Evolutionary conservation across 176 grass and related monocot species (phyloP).

Genomic region (Lolium perenne): DNA sequence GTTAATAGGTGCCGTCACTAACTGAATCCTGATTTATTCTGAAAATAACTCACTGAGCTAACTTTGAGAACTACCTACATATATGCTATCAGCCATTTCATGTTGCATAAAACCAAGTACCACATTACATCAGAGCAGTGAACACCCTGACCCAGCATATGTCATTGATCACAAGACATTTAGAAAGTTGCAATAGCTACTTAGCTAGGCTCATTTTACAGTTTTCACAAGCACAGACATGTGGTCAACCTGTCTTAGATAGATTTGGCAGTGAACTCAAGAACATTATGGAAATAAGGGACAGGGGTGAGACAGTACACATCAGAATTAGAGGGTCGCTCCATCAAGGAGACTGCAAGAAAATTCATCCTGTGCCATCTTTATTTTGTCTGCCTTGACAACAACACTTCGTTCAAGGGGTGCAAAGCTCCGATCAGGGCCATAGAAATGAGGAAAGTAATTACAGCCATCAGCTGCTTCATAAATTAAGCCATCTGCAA

Average conservation of each 20-base stretch:
- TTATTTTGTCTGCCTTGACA: slow-evolving; percentile 63
- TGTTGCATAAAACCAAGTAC: slow-evolving; percentile 10
- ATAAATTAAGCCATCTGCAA: slow-evolving; percentile 73
- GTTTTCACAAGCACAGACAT: neutral
- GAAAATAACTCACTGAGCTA: neutral
- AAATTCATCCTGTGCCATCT: slow-evolving; percentile 47
- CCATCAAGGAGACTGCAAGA: slow-evolving; percentile 58
- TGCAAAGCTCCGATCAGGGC: slow-evolving; percentile 61
- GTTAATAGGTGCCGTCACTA: neutral
- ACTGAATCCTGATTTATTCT: neutral
- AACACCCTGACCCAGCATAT: neutral
- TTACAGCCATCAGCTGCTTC: slow-evolving; percentile 65
- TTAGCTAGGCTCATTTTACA: neutral
- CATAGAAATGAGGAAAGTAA: slow-evolving; percentile 91
- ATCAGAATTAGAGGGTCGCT: slow-evolving; percentile 6
- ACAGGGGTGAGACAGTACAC: neutral
- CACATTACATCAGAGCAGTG: neutral
- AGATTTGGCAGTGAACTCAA: slow-evolving; percentile 6
- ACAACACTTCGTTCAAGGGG: slow-evolving; percentile 57
- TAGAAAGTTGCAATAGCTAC: neutral
- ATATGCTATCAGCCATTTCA: neutral
- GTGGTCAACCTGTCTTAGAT: neutral
- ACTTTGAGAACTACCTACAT: neutral
- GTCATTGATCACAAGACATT: neutral
- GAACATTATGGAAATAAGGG: neutral